phyloP scores from a whole-genome alignment of 257 asterid species.

The Gentiana straminea region DNA sequence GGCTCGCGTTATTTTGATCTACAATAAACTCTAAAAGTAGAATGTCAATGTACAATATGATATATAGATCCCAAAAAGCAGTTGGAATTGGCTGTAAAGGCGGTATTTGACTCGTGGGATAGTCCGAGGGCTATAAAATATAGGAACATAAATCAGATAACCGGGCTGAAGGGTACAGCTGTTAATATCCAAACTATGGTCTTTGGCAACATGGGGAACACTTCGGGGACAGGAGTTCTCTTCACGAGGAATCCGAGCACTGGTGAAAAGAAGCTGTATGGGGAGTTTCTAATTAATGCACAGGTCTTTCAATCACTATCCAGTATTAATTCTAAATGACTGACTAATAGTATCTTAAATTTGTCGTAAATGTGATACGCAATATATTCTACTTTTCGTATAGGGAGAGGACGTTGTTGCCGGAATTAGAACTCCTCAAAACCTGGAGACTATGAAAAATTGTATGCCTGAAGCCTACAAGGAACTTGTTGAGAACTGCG shows the following conservation, averaged over 20 bases:
- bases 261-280: slow-evolving; percentile 88
- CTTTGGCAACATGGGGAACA: slow-evolving; percentile 97
- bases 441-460: slow-evolving; percentile 63
- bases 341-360: too few relatives aligned
- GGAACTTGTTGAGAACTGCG: slow-evolving; percentile 82
- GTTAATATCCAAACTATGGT: slow-evolving; percentile 97
- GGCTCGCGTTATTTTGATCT: too few relatives aligned
- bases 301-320: slow-evolving; percentile 38
- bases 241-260: slow-evolving; percentile 95
- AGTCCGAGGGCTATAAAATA: slow-evolving; percentile 85
- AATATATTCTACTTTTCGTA: not conserved
- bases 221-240: slow-evolving; percentile 95
- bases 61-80: slow-evolving; percentile 68
- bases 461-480: slow-evolving; percentile 82
- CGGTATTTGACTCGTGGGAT: slow-evolving; percentile 95
- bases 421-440: slow-evolving; percentile 92
- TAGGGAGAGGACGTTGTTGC: slow-evolving; percentile 99
- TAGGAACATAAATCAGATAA: slow-evolving; percentile 75
- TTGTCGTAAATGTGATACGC: not conserved
- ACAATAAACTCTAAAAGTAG: too few relatives aligned
- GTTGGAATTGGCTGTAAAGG: slow-evolving; percentile 75
- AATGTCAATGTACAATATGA: not conserved
- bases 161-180: slow-evolving; percentile 89
- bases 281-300: slow-evolving; percentile 88
- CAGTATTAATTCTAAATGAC: not conserved